Conservation (phyloP, 257 asterid species). For the Petrea volubilis region DNA sequence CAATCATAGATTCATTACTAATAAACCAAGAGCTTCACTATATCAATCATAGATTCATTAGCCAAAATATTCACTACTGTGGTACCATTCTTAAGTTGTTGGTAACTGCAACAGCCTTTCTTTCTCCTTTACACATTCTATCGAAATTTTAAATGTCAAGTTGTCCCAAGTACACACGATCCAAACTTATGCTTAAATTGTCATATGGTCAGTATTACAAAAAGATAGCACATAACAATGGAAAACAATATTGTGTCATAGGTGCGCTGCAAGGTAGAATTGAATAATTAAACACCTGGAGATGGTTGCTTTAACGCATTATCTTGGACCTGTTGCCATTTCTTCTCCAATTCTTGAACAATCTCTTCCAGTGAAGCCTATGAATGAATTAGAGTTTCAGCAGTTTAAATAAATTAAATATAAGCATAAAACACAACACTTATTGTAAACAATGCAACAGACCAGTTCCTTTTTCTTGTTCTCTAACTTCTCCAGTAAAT, state of each 20-base stretch:
- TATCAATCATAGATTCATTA: not conserved
- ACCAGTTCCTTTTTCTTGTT: constrained; percentile 76
- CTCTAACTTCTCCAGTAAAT: constrained; percentile 60
- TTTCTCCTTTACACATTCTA: not conserved
- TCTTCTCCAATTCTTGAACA: constrained; percentile 65
- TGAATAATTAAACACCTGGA: constrained; percentile 53
- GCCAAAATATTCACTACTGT: not conserved
- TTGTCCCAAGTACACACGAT: not conserved
- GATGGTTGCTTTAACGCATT: constrained; percentile 75
- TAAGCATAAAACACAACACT: constrained; percentile 3
- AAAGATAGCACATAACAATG: not conserved
- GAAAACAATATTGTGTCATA: not conserved
- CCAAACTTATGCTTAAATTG: not conserved
- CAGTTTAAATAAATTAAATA: not conserved
- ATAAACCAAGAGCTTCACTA: not conserved
- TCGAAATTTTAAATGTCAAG: not conserved
- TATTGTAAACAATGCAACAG: constrained; percentile 27
- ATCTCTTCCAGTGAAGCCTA: constrained; percentile 65
- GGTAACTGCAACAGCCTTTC: constrained; percentile 8
- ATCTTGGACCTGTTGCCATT: constrained; percentile 75
- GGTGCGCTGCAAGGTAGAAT: not conserved
- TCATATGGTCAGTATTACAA: not conserved
- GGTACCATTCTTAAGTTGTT: not conserved
- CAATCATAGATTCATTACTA: not conserved
- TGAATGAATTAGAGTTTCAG: constrained; percentile 22